Evolutionary conservation across 345 rosid species (phyloP).

Genomic region (Syzygium aromaticum): DNA sequence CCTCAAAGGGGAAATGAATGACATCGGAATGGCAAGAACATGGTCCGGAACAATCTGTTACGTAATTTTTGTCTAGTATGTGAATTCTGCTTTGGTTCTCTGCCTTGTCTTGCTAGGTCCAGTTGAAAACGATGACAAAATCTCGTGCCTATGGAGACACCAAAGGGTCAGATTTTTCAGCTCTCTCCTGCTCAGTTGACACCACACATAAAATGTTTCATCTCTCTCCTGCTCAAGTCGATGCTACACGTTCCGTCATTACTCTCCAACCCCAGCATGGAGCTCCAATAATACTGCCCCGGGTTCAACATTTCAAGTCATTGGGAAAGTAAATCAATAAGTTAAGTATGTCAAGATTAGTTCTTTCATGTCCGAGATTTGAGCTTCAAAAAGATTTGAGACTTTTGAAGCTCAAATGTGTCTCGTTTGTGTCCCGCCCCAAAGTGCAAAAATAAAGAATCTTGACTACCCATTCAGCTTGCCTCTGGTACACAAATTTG

Average conservation of each 20-base stretch:
- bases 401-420: neutral
- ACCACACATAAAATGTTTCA: constrained; percentile 2
- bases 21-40: neutral
- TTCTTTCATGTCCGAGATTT: neutral
- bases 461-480: neutral
- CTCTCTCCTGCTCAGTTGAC: too few species aligned
- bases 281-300: constrained; percentile 27
- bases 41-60: neutral
- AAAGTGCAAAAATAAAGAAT: neutral
- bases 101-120: neutral
- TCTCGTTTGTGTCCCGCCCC: neutral
- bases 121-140: neutral
- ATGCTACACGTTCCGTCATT: constrained; percentile 26
- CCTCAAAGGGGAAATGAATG: neutral
- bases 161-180: neutral
- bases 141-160: neutral
- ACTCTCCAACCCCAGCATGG: constrained; percentile 48
- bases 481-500: neutral
- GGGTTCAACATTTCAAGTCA: neutral
- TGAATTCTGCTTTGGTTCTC: neutral
- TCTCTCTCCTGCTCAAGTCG: constrained; percentile 38
- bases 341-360: neutral
- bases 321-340: neutral
- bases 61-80: neutral
- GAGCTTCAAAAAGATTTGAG: neutral